Evolutionary conservation across 2,329 filamentous ascomycete genomes (phyloP), one percentile per base, ranked within the genome.

Genomic region (Rhynchosporium graminicola): DNA sequence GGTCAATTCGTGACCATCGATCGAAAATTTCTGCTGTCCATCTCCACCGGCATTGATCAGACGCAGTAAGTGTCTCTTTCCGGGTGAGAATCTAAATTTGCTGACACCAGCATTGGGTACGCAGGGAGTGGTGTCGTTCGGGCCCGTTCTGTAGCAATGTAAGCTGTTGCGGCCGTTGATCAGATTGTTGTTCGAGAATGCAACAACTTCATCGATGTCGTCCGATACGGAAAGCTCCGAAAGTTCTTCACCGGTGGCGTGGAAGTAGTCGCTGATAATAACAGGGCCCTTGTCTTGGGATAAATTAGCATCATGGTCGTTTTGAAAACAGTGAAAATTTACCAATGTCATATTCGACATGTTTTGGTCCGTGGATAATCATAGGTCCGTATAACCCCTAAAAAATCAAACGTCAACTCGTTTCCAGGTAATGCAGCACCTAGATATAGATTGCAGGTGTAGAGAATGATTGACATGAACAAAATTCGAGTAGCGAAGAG

Each of bases 351-450:
- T 87, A 88, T 68, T 84, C 45, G 9, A 79, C 77, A 2, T 81
- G 80, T 0, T 80, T 78, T 0, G 86, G 86, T 0, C 86, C 86
- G 59, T 87, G 79, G 67, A 88, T 84, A 20, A 87, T 74, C 40
- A 90, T 82, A 2, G 79, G 80, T 0, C 87, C 87, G 33, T 83
- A 77, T 0, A 88, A 74, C 0, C 87, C 87, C 59, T 36, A 36
- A 10, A 10, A 36, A 10, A 10, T 10, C 33, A 2, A 36, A 36
- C 9, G 9, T 36, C 9, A 36, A 10, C 9, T 36, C 20, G 3
- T 6, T 1, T 36, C 33, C 6, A 36, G 9, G 33, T 10, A 6
- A 10, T 36, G 5, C 5, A 36, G 33, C 33, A 36, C 5, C 5
- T 36, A 36, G 33, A 6, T 6, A 36, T 10, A 10, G 9, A 36